Evolutionary conservation across 1,284 basidiomycete species (phyloP).

Genomic region (Flammula alnicola): DNA sequence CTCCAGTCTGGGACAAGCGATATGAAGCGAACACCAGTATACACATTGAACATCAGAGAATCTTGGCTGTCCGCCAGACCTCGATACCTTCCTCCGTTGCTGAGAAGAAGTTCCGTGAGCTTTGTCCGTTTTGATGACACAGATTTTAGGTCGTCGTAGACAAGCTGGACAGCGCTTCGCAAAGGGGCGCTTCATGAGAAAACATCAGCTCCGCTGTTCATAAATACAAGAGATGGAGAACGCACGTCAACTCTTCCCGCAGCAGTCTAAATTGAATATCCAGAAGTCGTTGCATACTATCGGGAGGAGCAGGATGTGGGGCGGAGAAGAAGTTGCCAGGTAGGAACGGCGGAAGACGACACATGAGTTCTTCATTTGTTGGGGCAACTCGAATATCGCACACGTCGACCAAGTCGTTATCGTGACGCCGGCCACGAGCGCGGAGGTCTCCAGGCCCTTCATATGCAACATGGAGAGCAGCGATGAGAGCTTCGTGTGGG

Average conservation of each 20-base stretch:
- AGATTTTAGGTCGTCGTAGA: conserved; percentile 53
- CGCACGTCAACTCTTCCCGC: conserved; percentile 69
- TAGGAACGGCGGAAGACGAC: conserved; percentile 50
- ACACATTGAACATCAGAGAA: conserved; percentile 63
- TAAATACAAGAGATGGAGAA: conserved; percentile 8
- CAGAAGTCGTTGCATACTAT: conserved; percentile 63
- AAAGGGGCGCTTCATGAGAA: conserved; percentile 49
- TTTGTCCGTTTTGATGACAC: no score
- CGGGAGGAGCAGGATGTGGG: conserved; percentile 58
- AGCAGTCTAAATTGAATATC: conserved; percentile 75
- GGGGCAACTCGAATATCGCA: conserved; percentile 62
- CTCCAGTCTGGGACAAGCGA: conserved; percentile 48
- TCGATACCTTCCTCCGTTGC: no score
- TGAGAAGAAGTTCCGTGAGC: no score
- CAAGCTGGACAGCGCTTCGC: conserved; percentile 49
- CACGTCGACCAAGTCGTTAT: conserved; percentile 68
- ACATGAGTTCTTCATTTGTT: conserved; percentile 63
- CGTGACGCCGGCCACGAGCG: conserved; percentile 40
- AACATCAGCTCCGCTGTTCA: background rate
- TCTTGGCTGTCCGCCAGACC: no score
- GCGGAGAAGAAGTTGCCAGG: conserved; percentile 61
- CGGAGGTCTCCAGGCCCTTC: conserved; percentile 18
- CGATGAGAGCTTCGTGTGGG: conserved; percentile 41
- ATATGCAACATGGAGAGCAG: conserved; percentile 47
- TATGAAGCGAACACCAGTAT: conserved; percentile 50